Evolutionary conservation across 495 filamentous ascomycete species (phyloP).

Genomic region (Hypoxylon fuscum): DNA sequence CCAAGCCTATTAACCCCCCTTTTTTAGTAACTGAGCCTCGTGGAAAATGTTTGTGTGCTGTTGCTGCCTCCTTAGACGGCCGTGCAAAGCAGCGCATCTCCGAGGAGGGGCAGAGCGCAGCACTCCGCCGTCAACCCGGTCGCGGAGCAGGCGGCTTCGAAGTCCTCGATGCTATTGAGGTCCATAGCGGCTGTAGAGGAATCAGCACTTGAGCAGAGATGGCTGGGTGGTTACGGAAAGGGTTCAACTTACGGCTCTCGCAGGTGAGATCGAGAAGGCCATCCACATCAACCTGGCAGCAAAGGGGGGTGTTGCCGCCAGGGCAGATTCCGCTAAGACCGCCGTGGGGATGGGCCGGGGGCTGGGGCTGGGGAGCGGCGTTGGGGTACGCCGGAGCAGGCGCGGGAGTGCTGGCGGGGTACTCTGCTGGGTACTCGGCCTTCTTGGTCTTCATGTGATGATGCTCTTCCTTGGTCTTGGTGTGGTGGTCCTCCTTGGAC

Average conservation of each 20-base stretch:
- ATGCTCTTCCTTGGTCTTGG: constrained; percentile 22
- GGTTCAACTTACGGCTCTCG: constrained; percentile 25
- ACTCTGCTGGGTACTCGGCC: constrained; percentile 4
- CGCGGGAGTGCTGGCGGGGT: constrained; percentile 7
- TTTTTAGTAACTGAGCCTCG: constrained; percentile 16
- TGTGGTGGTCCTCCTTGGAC: constrained; percentile 7
- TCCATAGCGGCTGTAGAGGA: constrained; percentile 10
- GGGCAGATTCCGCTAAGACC: constrained; percentile 25
- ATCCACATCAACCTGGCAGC: constrained; percentile 33
- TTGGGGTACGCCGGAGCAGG: constrained; percentile 2
- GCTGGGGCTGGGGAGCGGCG: background rate
- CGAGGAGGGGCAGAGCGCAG: constrained; percentile 16
- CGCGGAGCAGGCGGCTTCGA: constrained; percentile 7
- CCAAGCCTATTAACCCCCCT: constrained; percentile 14
- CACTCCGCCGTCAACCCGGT: constrained; percentile 33
- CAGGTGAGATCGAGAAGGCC: constrained; percentile 32
- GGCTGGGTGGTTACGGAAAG: background rate
- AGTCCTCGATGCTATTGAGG: constrained; percentile 26
- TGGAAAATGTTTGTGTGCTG: background rate
- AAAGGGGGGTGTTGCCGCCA: constrained; percentile 19
- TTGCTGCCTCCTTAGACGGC: constrained; percentile 10
- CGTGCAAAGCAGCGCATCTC: constrained; percentile 30
- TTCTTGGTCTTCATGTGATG: too few relatives aligned
- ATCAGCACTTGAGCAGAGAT: constrained; percentile 4
- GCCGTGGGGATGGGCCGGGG: too few relatives aligned